Base-by-base conservation (phyloP, 768 basidiomycete species). In the Russula griseocarnosa region DNA sequence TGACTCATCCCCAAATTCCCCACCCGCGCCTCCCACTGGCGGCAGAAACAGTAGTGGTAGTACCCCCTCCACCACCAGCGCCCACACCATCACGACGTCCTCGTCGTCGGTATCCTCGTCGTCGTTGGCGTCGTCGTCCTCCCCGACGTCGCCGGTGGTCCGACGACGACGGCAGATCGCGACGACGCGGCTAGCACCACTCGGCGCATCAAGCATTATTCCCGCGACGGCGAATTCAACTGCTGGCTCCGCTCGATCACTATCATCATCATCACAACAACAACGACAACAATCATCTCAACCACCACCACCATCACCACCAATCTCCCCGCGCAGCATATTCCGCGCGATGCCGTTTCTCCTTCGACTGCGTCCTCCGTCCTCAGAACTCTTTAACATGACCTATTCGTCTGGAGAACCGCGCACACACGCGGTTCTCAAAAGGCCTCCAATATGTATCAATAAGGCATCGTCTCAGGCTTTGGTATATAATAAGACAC, bases 271-370 rank as follows among this genome's bases (percentile, higher is more conserved):
- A 13, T 13, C 4, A 14, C 30, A 30, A 30, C 30, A 30, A 30
- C 30, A 30, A 30, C 34, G 1, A 13, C 34, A 11, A 36, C 10
- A 14, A 16, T 30, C 51, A 8, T 6, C 22, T 10, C 38, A 10
- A 5, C 55, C 22, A 18, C 38, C 14, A 24, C 32, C 8, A 20
- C 7, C 18, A 6, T 18, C 11, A 28, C 49, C 22, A 7, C 18
- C 32, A 11, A 52, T 60, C 58, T 64, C 64, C 18, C 64, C 59
- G n/a, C 64, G 64, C 40, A 65, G 59, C 49, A 20, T 65, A n/a
- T 57, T 65, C 32, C 64, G 64, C 42, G 50, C 50, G 6, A 46
- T 65, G 47, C 60, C 64, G 2, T 51, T 65, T 22, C 64, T 65
- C 60, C 38, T 65, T 0, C 55, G 64, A 5, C 26, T 65, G n/a